A percentile compares a stretch with the other conserved stretches of the same genome.
Evolutionary conservation across 257 asterid genomes (phyloP).

Genomic region (Paulownia fortunei): DNA sequence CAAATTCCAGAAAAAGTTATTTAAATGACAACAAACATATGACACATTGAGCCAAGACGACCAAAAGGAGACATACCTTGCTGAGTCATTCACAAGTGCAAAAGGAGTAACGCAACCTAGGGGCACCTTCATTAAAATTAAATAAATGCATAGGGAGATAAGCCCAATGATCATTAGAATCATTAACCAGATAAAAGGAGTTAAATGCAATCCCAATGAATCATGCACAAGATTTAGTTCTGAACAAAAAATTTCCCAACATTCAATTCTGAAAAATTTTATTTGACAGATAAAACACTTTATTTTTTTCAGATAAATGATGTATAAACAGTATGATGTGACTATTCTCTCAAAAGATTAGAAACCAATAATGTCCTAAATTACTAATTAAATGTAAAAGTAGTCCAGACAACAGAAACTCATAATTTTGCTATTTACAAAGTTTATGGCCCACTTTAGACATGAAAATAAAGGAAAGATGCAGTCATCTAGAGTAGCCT

Average conservation of each 20-base stretch:
- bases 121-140: constrained; percentile 68
- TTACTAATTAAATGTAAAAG: neutral
- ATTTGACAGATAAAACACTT: neutral
- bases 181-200: constrained; percentile 6
- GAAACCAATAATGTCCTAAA: constrained; percentile 2
- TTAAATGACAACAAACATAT: neutral
- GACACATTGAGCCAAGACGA: neutral
- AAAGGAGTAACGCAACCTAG: constrained; percentile 94
- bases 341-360: neutral
- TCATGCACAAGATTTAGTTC: neutral
- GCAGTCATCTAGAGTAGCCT: neutral
- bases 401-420: neutral
- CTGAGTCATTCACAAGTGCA: constrained; percentile 85
- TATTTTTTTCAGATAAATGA: neutral
- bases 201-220: neutral
- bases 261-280: neutral
- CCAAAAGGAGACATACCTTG: constrained; percentile 54
- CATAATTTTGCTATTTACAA: neutral
- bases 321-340: constrained; percentile 1
- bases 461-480: constrained; percentile 4
- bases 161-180: constrained; percentile 11
- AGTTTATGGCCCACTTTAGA: neutral
- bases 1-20: neutral
- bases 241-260: neutral
- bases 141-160: constrained; percentile 23